These are phyloP conservation scores for Musa beccarii DNA, from an alignment of 176 grass and related monocot species.

Conservation along the genomic window DNA sequence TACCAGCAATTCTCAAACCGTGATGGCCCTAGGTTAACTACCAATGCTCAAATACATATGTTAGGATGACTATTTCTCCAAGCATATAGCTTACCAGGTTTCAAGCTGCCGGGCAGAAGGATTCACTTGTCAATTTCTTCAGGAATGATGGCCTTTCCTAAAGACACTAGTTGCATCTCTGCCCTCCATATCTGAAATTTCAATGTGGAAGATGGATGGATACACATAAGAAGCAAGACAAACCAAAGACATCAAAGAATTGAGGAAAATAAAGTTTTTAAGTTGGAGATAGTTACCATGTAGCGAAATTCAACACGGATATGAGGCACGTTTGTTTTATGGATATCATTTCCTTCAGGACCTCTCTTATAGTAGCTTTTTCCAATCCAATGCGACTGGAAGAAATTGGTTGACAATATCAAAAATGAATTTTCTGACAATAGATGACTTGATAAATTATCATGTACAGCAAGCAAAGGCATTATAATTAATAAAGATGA, in stretches of 20 bases:
- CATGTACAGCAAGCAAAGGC: too few species aligned
- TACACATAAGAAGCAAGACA: background rate
- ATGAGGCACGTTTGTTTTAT: slow-evolving; percentile 86
- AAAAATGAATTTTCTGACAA: too few species aligned
- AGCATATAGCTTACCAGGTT: background rate
- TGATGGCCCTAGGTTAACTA: too few species aligned
- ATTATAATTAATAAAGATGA: too few species aligned
- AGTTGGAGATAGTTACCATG: slow-evolving; percentile 26
- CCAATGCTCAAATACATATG: background rate
- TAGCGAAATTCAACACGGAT: slow-evolving; percentile 86
- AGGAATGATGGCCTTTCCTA: slow-evolving; percentile 41
- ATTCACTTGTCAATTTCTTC: slow-evolving; percentile 60
- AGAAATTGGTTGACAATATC: slow-evolving; percentile 5
- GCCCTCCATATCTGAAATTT: slow-evolving; percentile 68
- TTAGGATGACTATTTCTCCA: background rate
- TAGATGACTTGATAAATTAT: background rate
- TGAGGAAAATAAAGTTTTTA: background rate
- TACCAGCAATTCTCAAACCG: too few species aligned
- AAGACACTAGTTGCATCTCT: slow-evolving; percentile 68
- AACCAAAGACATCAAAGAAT: background rate
- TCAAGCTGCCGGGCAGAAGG: background rate
- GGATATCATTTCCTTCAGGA: slow-evolving; percentile 74
- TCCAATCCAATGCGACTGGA: slow-evolving; percentile 83
- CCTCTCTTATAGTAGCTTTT: slow-evolving; percentile 77
- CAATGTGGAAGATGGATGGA: background rate